A percentile compares a stretch with the other conserved stretches of the same genome.
These are phyloP conservation scores for Globisporangium apiculatum DNA, from an alignment of 352 stramenopile species.

Conservation along the genomic window DNA sequence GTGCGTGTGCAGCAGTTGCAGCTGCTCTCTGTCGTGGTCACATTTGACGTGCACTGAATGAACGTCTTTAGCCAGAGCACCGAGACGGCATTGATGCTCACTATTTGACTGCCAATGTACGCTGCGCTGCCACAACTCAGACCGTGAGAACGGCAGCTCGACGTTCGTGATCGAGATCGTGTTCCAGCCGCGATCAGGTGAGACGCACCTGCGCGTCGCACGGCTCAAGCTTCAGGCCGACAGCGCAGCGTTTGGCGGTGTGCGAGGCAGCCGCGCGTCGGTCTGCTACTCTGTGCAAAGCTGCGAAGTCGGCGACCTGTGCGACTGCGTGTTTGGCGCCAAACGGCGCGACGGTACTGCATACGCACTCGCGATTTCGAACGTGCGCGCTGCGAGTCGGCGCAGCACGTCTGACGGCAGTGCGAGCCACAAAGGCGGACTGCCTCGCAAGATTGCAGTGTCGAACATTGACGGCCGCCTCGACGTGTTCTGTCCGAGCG, in stretches of 20 bases:
- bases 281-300: conserved; percentile 44
- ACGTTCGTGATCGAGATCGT: conserved; percentile 57
- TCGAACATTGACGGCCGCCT: conserved; percentile 33
- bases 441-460: conserved; percentile 23
- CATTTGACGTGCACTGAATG: no score
- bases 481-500: conserved; percentile 28
- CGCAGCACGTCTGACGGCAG: background rate
- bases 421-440: background rate
- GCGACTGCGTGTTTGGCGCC: conserved; percentile 38
- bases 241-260: conserved; percentile 13
- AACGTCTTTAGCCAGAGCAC: no score
- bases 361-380: conserved; percentile 27
- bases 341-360: conserved; percentile 14
- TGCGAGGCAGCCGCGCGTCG: conserved; percentile 13
- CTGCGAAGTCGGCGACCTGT: conserved; percentile 44
- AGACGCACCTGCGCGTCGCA: conserved; percentile 44
- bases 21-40: no score
- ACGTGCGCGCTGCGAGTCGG: conserved; percentile 3
- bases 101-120: no score
- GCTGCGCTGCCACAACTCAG: conserved; percentile 14
- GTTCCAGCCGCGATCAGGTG: conserved; percentile 34
- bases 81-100: no score
- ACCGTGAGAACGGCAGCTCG: conserved; percentile 37
- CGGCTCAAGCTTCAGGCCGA: conserved; percentile 53
- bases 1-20: conserved; percentile 13